Base-by-base conservation (phyloP, 768 basidiomycete species). In the Cystofilobasidium macerans region DNA sequence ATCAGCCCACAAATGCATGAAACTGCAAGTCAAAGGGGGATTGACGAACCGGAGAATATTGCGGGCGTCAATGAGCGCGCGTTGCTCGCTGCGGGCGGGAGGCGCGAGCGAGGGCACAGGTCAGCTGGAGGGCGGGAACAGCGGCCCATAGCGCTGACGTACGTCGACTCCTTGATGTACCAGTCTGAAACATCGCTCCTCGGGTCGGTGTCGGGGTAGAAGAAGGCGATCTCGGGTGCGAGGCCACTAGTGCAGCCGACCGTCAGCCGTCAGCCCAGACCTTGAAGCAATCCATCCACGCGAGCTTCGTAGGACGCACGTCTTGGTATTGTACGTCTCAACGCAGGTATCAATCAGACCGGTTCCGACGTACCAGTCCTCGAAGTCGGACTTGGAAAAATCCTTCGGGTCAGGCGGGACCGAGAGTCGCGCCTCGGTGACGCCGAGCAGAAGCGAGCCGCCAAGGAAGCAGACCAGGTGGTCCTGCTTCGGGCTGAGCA, bases 391-490 rank as follows among this genome's bases (percentile, higher is more conserved):
- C 14, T 80, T 76, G 1, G 85, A 79, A n/a, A 92, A 79, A 69
- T 88, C 81, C 2, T 79, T 78, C n/a, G 78, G 75, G 30, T 77
- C 78, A 0, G 89, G 88, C 16, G 88, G 88, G 36, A 87, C 74
- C 13, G 86, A 86, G 8, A 86, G 68, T 0, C 72, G 70, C 22
- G 75, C 74, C 54, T 76, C 75, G 3, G 87, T 88, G 18, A 89
- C 88, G 16, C 93, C 91, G 3, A 98, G 82, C 81, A 98, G 84
- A 64, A 98, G 82, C 0, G 88, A 88, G 3, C 91, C 93, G 24
- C 86, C 90, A 38, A 98, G 78, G 83, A 95, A 98, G 77, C 93
- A 97, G 3, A 88, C 91, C 38, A 98, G 83, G 74, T 95, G 93
- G 73, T 98, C 93, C 78, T 97, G 93, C 74, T 95, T 94, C 13